Conservation (phyloP, 345 rosid species). For the Cardamine resedifolia region DNA sequence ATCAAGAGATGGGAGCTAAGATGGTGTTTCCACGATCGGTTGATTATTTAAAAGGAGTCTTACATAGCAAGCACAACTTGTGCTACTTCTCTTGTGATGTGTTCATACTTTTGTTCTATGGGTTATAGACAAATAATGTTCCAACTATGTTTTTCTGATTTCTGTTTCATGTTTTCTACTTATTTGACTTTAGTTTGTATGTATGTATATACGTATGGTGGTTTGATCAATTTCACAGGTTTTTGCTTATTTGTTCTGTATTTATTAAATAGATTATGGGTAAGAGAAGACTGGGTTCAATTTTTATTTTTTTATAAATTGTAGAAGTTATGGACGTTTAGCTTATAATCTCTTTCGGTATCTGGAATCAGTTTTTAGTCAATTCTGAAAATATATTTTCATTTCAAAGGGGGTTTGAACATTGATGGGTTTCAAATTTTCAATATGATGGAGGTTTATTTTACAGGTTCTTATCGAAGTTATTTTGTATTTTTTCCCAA, state of each 20-base stretch:
- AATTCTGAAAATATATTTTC: no score
- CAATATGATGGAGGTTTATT: no score
- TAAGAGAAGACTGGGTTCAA: no score
- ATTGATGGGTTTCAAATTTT: no score
- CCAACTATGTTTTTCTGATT: not conserved
- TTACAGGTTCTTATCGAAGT: no score
- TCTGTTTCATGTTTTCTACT: not conserved
- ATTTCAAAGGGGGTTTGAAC: no score
- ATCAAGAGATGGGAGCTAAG: constrained; percentile 2
- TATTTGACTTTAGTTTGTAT: constrained; percentile 20
- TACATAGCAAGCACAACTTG: constrained; percentile 24
- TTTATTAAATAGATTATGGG: no score
- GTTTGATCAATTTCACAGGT: not conserved
- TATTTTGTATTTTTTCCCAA: no score
- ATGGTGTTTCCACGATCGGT: constrained; percentile 24
- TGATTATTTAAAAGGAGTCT: not conserved
- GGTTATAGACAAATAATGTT: not conserved
- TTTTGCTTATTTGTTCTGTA: not conserved
- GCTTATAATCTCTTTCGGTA: no score
- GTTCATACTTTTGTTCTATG: not conserved
- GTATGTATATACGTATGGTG: constrained; percentile 26
- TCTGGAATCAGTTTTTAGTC: no score
- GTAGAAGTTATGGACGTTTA: no score
- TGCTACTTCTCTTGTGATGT: constrained; percentile 30
- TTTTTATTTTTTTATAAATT: no score